Base-by-base conservation (phyloP, 2,329 filamentous ascomycete species). In the Penicillium sumatraense region DNA sequence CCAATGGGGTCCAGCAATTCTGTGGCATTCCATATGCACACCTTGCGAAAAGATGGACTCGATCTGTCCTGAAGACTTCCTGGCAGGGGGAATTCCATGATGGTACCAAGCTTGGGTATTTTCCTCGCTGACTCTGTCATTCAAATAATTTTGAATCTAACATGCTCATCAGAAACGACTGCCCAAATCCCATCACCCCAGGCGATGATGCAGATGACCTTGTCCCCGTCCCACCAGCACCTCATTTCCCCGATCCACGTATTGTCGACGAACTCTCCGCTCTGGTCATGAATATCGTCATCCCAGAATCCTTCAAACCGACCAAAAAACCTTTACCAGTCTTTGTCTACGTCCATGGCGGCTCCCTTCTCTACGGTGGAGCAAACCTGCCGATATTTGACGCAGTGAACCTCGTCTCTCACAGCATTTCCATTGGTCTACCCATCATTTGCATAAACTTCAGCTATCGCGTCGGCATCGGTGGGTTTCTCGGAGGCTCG, bases 401-500 rank as follows among this genome's bases (percentile, higher is more conserved):
- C 44, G 53, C 57, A 1, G 65, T 68, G 3, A 68, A 66, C 20
- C 51, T 68, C 1, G 64, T 68, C 8, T 66, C 65, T 1, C 60
- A 63, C 2, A 66, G 63, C 20, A 44, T 65, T 1, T 72, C 53
- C 1, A 60, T 62, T 24, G 53, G 52, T 1, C 35, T 46, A 35
- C 66, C 65, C 2, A 62, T 66, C 2, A 52, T 68, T 16, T 62
- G 57, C 42, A 55, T 68, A 3, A 68, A 64, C 46, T 68, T 68
- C 54, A 68, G 66, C 31, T 68, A 68, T 38, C 64, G 66, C 26
- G 58, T 68, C 16, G 66, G 66, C 7, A 51, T 68, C 2, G 64
- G 63, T 21, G 66, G 66, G 1, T 68, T 68, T 16, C 57, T 68
- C 1, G 65, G 61, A 3, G 60, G 60, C 23, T 21, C 56, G 1